A percentile compares a stretch with the other conserved stretches of the same genome.
These are phyloP conservation scores for Saturnispora bothae DNA, from an alignment of 805 yeast genomes.

Conservation along the genomic window DNA sequence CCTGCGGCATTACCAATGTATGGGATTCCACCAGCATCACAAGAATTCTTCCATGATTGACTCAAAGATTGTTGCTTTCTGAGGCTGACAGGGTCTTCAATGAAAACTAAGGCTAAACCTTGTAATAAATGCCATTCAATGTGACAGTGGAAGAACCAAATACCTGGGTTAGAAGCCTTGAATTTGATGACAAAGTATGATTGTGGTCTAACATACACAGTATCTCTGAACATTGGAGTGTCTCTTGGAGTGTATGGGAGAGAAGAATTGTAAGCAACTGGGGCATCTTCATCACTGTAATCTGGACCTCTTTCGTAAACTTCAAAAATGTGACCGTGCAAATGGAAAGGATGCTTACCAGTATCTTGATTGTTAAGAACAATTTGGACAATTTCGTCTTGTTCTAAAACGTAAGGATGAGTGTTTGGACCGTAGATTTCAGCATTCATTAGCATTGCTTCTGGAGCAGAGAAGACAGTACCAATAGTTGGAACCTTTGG, in stretches of 20 bases:
- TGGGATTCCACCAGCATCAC: constrained; percentile 46
- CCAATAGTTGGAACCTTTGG: constrained; percentile 83
- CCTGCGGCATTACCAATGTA: constrained; percentile 84
- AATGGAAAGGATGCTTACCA: constrained; percentile 95
- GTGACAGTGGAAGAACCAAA: constrained; percentile 98
- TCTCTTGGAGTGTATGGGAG: constrained; percentile 49
- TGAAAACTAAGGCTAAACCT: constrained; percentile 71
- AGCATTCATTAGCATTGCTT: constrained; percentile 34
- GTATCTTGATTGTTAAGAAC: constrained; percentile 79
- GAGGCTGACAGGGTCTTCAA: constrained; percentile 75
- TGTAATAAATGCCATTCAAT: constrained; percentile 97
- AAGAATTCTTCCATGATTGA: constrained; percentile 47
- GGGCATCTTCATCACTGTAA: constrained; percentile 42
- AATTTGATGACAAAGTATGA: constrained; percentile 81
- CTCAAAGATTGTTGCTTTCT: constrained; percentile 54
- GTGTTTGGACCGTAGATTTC: constrained; percentile 71
- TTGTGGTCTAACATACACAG: constrained; percentile 66
- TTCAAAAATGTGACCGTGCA: constrained; percentile 92
- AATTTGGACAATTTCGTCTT: constrained; percentile 63
- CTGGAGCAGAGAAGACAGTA: constrained; percentile 62
- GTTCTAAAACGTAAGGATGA: constrained; percentile 58
- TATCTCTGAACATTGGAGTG: constrained; percentile 78
- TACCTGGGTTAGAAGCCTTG: constrained; percentile 92
- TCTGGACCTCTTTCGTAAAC: constrained; percentile 60
- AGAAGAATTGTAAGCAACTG: constrained; percentile 46